Percentiles rank a stretch among this genome's conserved stretches.
These are phyloP conservation scores for Auxenochlorella pyrenoidosa DNA, from an alignment of 139 green algal genomes.

Conservation along the genomic window DNA sequence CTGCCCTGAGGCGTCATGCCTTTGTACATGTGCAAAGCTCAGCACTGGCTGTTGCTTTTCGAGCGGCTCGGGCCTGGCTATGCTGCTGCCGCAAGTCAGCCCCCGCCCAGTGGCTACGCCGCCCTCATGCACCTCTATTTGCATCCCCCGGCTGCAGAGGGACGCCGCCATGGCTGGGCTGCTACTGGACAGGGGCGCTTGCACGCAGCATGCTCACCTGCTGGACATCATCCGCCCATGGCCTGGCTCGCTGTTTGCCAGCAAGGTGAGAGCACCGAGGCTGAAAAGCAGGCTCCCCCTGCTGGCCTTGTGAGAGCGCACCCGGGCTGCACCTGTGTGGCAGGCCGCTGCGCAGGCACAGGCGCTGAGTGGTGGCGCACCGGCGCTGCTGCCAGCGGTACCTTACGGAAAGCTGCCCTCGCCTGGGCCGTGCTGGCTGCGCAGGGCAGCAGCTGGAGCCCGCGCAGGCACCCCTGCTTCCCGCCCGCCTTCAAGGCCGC, in stretches of 20 bases:
- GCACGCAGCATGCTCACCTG: background rate
- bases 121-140: background rate
- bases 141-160: background rate
- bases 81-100: no score
- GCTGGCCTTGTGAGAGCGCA: background rate
- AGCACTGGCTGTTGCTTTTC: background rate
- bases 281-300: background rate
- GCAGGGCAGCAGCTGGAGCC: background rate
- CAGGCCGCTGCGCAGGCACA: no score
- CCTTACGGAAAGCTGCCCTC: background rate
- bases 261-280: background rate
- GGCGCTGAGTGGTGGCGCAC: no score
- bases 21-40: background rate
- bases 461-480: background rate
- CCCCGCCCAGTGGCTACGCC: background rate
- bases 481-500: background rate
- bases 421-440: background rate
- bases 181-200: background rate
- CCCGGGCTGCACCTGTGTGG: background rate
- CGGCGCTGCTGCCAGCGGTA: background rate
- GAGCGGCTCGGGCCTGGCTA: no score
- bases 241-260: background rate
- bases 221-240: background rate
- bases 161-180: background rate
- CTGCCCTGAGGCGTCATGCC: background rate